Evolutionary conservation across 805 yeast species (phyloP).

Genomic region (Nakazawaea populi): DNA sequence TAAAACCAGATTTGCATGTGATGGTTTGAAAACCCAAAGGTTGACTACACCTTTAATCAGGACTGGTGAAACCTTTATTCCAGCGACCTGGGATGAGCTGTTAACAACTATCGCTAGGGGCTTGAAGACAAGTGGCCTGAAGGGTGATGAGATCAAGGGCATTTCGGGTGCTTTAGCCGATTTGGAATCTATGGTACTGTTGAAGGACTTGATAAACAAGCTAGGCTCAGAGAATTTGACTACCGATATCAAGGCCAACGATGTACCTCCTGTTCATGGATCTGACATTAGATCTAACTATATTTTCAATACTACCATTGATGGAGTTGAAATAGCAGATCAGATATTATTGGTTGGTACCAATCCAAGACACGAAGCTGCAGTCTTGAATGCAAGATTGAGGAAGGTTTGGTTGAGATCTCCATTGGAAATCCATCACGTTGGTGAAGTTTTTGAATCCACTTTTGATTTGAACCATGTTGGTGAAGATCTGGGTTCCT

Average conservation of each 20-base stretch:
- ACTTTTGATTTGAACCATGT: constrained; percentile 62
- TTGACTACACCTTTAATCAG: constrained; percentile 75
- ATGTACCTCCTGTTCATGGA: constrained; percentile 56
- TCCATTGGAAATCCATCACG: constrained; percentile 59
- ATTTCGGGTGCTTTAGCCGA: constrained; percentile 78
- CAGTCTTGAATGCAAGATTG: constrained; percentile 78
- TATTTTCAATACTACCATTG: constrained; percentile 72
- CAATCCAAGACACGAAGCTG: constrained; percentile 87
- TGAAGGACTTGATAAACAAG: constrained; percentile 71
- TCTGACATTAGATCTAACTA: constrained; percentile 74
- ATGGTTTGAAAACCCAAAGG: constrained; percentile 82
- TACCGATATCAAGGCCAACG: constrained; percentile 58
- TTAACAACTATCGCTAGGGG: constrained; percentile 63
- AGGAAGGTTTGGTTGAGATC: constrained; percentile 75
- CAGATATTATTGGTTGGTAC: constrained; percentile 77
- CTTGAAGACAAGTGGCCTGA: constrained; percentile 46
- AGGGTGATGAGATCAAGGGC: constrained; percentile 71
- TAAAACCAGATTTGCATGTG: constrained; percentile 80
- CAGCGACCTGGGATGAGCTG: constrained; percentile 87
- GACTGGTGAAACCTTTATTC: constrained; percentile 60
- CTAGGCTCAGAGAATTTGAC: constrained; percentile 79
- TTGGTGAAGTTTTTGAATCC: constrained; percentile 74
- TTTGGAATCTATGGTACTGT: constrained; percentile 75
- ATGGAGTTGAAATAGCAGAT: constrained; percentile 79
- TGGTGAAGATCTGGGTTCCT: constrained; percentile 54